phyloP scores from a whole-genome alignment of 1,139 yeast genomes.

The Suhomyces anneliseae region DNA sequence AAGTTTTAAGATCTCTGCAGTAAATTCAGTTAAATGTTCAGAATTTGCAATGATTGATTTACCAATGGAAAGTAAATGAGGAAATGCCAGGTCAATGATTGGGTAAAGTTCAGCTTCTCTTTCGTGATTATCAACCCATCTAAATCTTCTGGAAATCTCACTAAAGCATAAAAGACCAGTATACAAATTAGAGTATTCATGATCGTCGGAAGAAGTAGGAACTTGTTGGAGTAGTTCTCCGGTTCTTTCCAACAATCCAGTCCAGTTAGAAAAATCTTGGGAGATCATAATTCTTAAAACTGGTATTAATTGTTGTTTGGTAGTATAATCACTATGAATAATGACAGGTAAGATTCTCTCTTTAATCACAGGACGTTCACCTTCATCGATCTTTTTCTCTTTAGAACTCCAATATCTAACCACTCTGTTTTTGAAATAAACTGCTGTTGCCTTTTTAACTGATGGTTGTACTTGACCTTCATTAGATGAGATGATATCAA shows the following conservation, averaged over 20 bases:
- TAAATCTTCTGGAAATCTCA: conserved; percentile 71
- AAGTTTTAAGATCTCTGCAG: conserved; percentile 76
- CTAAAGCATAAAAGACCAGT: conserved; percentile 76
- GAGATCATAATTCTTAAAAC: conserved; percentile 65
- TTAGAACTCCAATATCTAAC: conserved; percentile 58
- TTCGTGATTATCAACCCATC: conserved; percentile 70
- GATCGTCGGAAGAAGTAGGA: conserved; percentile 19
- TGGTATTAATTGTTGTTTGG: conserved; percentile 66
- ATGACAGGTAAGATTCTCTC: conserved; percentile 54
- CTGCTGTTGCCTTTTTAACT: conserved; percentile 78
- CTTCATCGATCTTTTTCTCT: conserved; percentile 48
- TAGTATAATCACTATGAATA: conserved; percentile 42
- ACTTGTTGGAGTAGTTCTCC: conserved; percentile 52
- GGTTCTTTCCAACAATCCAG: conserved; percentile 58
- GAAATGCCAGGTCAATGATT: conserved; percentile 64
- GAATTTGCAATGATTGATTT: conserved; percentile 49
- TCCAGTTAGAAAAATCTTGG: conserved; percentile 79
- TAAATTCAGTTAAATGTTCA: conserved; percentile 36
- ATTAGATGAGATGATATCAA: conserved; percentile 57
- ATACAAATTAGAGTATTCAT: conserved; percentile 59
- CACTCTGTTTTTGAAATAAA: conserved; percentile 80
- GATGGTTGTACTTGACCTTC: conserved; percentile 49
- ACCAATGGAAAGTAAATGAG: conserved; percentile 67
- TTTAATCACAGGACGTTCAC: conserved; percentile 71
- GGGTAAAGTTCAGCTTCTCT: conserved; percentile 58